Evolutionary conservation across 805 yeast genomes (phyloP), one percentile per base, ranked within the genome.

Genomic region (Myxozyma geophila): DNA sequence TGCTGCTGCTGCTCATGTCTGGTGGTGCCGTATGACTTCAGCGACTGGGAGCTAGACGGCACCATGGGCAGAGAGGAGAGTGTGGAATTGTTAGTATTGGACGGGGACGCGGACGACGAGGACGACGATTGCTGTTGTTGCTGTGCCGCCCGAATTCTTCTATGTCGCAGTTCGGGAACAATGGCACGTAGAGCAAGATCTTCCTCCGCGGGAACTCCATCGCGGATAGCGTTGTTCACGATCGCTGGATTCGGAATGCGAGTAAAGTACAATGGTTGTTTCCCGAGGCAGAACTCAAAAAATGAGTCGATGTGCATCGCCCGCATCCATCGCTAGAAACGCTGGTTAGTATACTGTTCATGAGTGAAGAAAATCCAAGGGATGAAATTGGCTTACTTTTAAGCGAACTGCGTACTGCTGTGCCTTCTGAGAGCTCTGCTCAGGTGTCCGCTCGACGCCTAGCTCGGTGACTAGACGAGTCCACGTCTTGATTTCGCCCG

Each of bases 261-360:
- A 5, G 57, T 53, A 43, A 56, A 67, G 51, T 67, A 67, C 7
- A 40, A 60, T 23, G 61, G 66, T 12, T 62, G 46, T 35, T 62
- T 58, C n/a, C 60, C 62, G 58, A 65, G 44, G 55, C 68, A 62
- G 33, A 52, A 65, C 54, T 65, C 70, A 40, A 67, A 67, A 41
- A 66, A 67, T 13, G 68, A 64, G 55, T 67, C 70, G 48, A 67
- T 62, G 23, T 67, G 70, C 68, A 65, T 67, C 6, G 65, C 63
- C 5, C 64, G 54, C 70, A 67, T 65, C 70, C 70, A 67, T 50
- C 66, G 51, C 66, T 63, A 39, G 17, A 35, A 21, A 28, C 2
- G 2, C 21, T 7, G 33, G 47, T 39, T 35, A 52, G 46, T 15
- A 39, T n/a, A 15, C 4, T 9, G 9, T 43, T 2, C 23, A 8